Base-by-base conservation (phyloP, 106 monocot species). In the Amphibolis antarctica region DNA sequence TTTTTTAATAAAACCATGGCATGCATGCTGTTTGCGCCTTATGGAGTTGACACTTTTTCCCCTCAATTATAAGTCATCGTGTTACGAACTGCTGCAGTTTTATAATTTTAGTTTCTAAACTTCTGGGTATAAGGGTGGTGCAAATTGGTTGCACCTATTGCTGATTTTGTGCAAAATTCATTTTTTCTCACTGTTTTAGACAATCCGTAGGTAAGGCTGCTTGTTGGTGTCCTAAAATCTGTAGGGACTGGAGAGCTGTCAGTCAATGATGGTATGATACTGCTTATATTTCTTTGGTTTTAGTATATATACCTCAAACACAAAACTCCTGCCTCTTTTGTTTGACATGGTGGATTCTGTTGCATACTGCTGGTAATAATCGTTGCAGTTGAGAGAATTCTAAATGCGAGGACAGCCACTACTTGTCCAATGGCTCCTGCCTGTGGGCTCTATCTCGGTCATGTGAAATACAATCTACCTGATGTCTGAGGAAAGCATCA, bases 371-470 rank as follows among this genome's bases (percentile, higher is more conserved):
- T 49, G n/a, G 0, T 19, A 49, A 49, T 36, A 36, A 36, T 36
- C 36, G 53, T 71, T 77, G 66, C 81, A 93, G 93, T 86, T 49
- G 70, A 86, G 59, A 85, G 72, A 75, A 93, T 93, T 68, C 73
- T 93, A 59, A 69, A 83, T 66, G 88, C 83, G 28, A 93, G 81
- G 65, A 72, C 81, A 1, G 69, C 89, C 17, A 73, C 81, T 78
- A 83, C 83, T 62, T 72, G 73, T 71, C 83, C 83, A 43, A 93
- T 89, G 93, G 93, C 88, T 77, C 93, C 93, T 67, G 80, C 89
- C 56, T 93, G 81, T 66, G 93, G 93, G 45, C 83, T 93, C 12
- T 93, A 93, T 57, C 81, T 93, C 58, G 85, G 77, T 7, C 74
- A 75, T 57, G 86, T 93, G 30, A 86, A 83, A 64, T 86, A 93